These are phyloP conservation scores for Fusarium keratoplasticum DNA, from an alignment of 2,329 filamentous ascomycete genomes.

Conservation along the genomic window DNA sequence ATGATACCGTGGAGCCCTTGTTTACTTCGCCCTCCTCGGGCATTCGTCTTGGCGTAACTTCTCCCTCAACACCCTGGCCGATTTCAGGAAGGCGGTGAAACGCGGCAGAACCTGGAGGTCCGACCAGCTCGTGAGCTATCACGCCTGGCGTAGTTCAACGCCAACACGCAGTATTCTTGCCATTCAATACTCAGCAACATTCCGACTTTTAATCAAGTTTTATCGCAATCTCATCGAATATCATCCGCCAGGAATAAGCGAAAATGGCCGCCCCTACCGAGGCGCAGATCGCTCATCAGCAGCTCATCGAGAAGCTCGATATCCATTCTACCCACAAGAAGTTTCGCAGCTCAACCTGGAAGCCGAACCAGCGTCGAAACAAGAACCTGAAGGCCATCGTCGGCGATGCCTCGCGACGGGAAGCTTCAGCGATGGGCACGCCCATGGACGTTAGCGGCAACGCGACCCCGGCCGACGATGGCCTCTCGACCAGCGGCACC, in stretches of 20 bases:
- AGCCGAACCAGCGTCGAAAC: constrained; percentile 93
- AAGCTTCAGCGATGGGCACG: constrained; percentile 87
- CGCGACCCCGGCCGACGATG: constrained; percentile 72
- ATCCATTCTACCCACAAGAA: constrained; percentile 86
- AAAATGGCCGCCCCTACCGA: constrained; percentile 75
- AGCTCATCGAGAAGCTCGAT: constrained; percentile 91
- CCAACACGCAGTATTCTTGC: neutral
- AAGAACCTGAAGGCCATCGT: constrained; percentile 99
- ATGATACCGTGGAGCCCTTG: constrained; percentile 18
- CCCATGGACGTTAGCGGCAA: constrained; percentile 81
- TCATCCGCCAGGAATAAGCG: constrained; percentile 6
- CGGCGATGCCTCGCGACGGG: constrained; percentile 86
- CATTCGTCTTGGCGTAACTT: neutral
- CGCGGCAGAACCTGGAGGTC: constrained; percentile 47
- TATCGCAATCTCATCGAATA: neutral
- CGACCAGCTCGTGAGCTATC: constrained; percentile 25
- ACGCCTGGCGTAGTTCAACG: neutral
- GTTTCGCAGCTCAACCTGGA: constrained; percentile 93
- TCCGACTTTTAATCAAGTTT: neutral
- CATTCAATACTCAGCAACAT: neutral
- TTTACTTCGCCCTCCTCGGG: constrained; percentile 34
- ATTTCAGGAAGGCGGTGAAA: constrained; percentile 44
- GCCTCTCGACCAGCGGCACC: constrained; percentile 67
- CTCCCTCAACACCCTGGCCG: neutral
- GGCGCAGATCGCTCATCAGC: constrained; percentile 82